Evolutionary conservation across 345 rosid genomes (phyloP), one percentile per base, ranked within the genome.

Genomic region (Pseudoturritis turrita): DNA sequence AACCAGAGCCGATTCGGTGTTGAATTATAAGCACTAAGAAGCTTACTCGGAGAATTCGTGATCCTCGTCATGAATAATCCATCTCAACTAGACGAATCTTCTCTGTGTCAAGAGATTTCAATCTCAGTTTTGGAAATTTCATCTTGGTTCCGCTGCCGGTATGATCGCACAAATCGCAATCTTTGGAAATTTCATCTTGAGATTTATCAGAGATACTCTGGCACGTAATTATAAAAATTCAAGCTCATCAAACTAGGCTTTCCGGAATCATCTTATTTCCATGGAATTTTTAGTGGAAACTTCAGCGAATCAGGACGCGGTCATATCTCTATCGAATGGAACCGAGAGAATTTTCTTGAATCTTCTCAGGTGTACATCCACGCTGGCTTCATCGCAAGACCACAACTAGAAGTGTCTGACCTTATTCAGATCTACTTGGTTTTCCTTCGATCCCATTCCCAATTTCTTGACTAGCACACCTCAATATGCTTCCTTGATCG

Each of bases 271-370:
- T 81, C 91, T 0, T 90, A 85, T 72, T 88, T 90, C 68, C 82
- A 62, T 50, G 87, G 83, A 37, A 84, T 90, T 40, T 82, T 90
- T 29, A 26, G 83, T 15, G 89, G 93, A 70, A 82, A 85, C 81
- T 89, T 89, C 71, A 81, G 91, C 26, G 90, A 88, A 62, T 86
- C 97, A 56, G 62, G 80, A 40, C 65, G 62, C 11, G 78, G 83
- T 40, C 50, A 58, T 53, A 66, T 88, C 71, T 74, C 77, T 35
- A 26, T 90, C 31, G 69, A 78, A 44, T 90, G 97, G 97, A 71
- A 79, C 31, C 33, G 46, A 71, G 88, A 85, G 72, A 59, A n/a
- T 49, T 9, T 83, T 90, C 75, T 62, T 88, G 33, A 76, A 74
- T 65, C 70, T 85, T 73, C 63, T 88, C 43, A 85, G 44, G 71